Conservation (phyloP, 2,329 filamentous ascomycete species). For the Xylariaceae sp. region DNA sequence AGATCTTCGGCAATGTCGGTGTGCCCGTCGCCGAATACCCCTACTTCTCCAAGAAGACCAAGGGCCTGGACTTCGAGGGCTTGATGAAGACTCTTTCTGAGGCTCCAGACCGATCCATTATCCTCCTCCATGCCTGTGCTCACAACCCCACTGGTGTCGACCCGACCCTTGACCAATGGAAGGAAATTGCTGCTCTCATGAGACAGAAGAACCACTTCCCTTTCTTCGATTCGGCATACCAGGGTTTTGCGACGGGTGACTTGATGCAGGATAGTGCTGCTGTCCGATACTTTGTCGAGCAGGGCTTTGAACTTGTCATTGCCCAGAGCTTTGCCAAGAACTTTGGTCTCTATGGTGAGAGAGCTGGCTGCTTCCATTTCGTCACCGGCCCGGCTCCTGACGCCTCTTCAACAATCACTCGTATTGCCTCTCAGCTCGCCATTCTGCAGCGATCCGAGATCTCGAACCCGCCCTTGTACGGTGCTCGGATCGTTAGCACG, state of each 20-base stretch:
- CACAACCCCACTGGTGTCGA: constrained; percentile 98
- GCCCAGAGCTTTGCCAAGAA: constrained; percentile 97
- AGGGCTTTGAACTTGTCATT: constrained; percentile 83
- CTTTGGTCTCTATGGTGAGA: constrained; percentile 94
- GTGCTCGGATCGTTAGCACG: constrained; percentile 78
- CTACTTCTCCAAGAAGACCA: constrained; percentile 86
- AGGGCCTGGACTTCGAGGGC: constrained; percentile 86
- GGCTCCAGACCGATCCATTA: constrained; percentile 74
- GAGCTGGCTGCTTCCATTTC: constrained; percentile 93
- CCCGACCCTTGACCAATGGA: constrained; percentile 91
- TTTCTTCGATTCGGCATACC: constrained; percentile 98
- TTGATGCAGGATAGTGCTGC: constrained; percentile 80
- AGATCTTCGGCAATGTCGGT: constrained; percentile 91
- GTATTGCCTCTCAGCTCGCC: constrained; percentile 82
- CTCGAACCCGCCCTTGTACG: constrained; percentile 92
- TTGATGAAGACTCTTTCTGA: constrained; percentile 67
- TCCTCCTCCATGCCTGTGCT: constrained; percentile 90
- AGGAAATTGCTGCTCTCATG: constrained; percentile 75
- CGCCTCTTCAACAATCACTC: constrained; percentile 52
- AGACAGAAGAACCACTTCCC: constrained; percentile 80
- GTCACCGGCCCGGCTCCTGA: constrained; percentile 69
- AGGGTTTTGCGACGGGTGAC: constrained; percentile 93
- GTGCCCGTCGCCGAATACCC: constrained; percentile 78
- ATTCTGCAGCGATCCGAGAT: constrained; percentile 97
- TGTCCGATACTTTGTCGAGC: constrained; percentile 89